These are phyloP conservation scores for Actinomucor elegans DNA, from an alignment of 371 early-diverging fungal genomes.

Conservation along the genomic window DNA sequence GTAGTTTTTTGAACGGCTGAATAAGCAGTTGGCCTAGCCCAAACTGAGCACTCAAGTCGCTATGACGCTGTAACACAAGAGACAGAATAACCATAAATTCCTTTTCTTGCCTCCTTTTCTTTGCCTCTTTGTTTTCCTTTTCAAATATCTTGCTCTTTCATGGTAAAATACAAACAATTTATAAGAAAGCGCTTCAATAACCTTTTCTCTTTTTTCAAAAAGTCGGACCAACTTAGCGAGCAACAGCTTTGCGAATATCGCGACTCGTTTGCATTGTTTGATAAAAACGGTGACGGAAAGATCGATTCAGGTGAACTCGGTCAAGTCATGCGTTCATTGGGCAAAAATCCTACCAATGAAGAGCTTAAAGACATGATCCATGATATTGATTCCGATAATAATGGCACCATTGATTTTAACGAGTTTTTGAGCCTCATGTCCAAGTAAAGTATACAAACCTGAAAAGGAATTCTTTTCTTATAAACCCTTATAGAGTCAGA, in stretches of 20 bases:
- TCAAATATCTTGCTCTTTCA: no score
- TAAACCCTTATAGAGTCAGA: background rate
- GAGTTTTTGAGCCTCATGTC: slow-evolving; percentile 92
- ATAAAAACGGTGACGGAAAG: slow-evolving; percentile 44
- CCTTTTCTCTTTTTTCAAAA: background rate
- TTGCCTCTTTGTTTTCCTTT: no score
- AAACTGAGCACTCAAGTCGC: no score
- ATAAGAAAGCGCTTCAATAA: no score
- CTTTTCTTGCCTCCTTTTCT: no score
- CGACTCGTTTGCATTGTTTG: slow-evolving; percentile 44
- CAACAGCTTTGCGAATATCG: slow-evolving; percentile 74
- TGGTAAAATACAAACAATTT: no score
- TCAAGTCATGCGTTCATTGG: slow-evolving; percentile 34
- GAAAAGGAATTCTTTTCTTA: no score
- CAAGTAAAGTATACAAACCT: slow-evolving; percentile 31
- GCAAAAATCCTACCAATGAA: slow-evolving; percentile 68
- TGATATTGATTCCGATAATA: slow-evolving; percentile 89
- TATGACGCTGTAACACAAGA: no score
- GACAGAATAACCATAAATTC: no score
- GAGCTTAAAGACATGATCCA: slow-evolving; percentile 81
- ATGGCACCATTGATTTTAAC: slow-evolving; percentile 87
- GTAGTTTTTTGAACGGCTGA: no score
- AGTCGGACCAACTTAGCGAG: slow-evolving; percentile 82
- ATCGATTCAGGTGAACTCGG: slow-evolving; percentile 40
- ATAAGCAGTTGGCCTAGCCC: no score